Evolutionary conservation across 2,329 filamentous ascomycete genomes (phyloP), one percentile per base, ranked within the genome.

Genomic region (Aspergillus pseudoglaucus): DNA sequence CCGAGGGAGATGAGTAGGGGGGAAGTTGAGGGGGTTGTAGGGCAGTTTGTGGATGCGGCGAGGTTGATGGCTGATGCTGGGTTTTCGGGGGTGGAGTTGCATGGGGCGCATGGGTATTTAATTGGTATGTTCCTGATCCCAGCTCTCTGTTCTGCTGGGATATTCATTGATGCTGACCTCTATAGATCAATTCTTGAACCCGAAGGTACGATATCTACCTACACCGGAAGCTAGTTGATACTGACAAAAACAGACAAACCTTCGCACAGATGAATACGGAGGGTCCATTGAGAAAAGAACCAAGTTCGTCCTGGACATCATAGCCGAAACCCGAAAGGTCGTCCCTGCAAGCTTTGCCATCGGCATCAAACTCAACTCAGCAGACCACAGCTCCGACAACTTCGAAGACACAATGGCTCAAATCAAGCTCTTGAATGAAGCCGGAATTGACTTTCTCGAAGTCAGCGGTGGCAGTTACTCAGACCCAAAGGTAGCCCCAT

Each of bases 371-470:
- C 58, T 78, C 40, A 79, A 79, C 58, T 74, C 70, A 1, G 75
- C 69, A 2, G 75, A 79, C 47, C 70, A 75, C 55, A 61, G 54
- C 53, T 62, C 63, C 14, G 25, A 52, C 12, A 59, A 54, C n/a
- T 63, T 64, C 17, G 63, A 75, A 8, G 81, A 81, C 10, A 78
- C 74, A 32, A 65, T 86, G 35, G 75, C 79, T 48, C 83, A 87
- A 58, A 69, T 84, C 8, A 4, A 72, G 70, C 35, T 77, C 68
- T 4, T 70, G 1, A 58, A 59, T 12, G 62, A 65, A 9, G 66
- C 65, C 1, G 63, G 64, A 0, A 65, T 87, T 1, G 84, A 88
- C 63, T 87, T 86, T 53, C 65, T 88, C 2, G 84, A 88, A 63
- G 75, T 88, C 22, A 81, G 77, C 15, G 85, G 84, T 0, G 84